Conservation (phyloP, 108 stramenopile genomes). For the Seminavis robusta region DNA sequence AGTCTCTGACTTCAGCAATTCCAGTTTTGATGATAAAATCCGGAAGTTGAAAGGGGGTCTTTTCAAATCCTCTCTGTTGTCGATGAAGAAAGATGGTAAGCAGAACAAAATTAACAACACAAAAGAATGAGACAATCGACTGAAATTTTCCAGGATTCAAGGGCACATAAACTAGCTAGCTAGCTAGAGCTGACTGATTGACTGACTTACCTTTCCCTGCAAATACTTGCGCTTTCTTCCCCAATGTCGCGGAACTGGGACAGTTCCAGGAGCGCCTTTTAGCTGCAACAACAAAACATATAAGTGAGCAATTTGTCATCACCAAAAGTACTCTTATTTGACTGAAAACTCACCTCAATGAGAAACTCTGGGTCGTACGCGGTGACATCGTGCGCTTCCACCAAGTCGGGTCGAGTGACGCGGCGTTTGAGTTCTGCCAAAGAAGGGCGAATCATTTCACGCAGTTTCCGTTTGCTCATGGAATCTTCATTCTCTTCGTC, state of each 20-base stretch:
- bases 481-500: slow-evolving; percentile 36
- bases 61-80: slow-evolving; percentile 86
- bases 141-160: background rate
- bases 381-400: slow-evolving; percentile 98
- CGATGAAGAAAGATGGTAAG: background rate
- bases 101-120: no score
- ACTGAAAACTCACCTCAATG: no score
- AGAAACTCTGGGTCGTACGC: slow-evolving; percentile 93
- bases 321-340: no score
- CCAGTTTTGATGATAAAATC: slow-evolving; percentile 98
- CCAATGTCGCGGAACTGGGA: slow-evolving; percentile 97
- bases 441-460: slow-evolving; percentile 81
- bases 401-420: slow-evolving; percentile 82
- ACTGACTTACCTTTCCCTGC: slow-evolving; percentile 91
- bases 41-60: slow-evolving; percentile 92
- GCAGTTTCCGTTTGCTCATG: slow-evolving; percentile 84
- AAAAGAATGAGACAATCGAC: background rate
- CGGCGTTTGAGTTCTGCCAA: slow-evolving; percentile 95
- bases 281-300: no score
- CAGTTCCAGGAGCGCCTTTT: slow-evolving; percentile 86
- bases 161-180: background rate
- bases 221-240: slow-evolving; percentile 97
- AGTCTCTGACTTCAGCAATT: slow-evolving; percentile 88
- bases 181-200: background rate
- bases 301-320: no score